Evolutionary conservation across 345 rosid species (phyloP).

Genomic region (Boechera retrofracta): DNA sequence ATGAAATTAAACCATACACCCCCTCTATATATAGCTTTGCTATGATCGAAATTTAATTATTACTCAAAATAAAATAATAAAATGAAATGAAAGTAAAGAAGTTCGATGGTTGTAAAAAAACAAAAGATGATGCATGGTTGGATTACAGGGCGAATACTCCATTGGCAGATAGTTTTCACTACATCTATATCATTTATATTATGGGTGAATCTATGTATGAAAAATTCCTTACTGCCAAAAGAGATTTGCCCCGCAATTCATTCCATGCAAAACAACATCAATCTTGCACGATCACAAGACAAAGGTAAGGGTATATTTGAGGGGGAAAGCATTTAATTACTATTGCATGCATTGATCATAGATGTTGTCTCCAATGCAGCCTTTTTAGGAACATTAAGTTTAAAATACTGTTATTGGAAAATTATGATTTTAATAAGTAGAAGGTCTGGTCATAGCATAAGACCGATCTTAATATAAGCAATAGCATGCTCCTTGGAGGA

Average conservation of each 20-base stretch:
- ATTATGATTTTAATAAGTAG: too few species aligned
- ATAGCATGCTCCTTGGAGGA: background rate
- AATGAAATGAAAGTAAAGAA: background rate
- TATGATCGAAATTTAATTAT: background rate
- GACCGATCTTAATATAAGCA: background rate
- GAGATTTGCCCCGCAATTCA: constrained; percentile 48
- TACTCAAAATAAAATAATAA: constrained; percentile 3
- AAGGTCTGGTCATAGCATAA: background rate
- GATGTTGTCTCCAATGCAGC: background rate
- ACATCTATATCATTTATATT: background rate
- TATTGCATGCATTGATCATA: constrained; percentile 8
- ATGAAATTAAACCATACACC: constrained; percentile 7
- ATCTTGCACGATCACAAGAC: background rate
- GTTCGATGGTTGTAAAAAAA: background rate
- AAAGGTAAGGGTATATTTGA: constrained; percentile 7
- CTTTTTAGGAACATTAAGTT: background rate
- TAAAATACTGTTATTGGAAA: background rate
- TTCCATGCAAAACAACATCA: constrained; percentile 25
- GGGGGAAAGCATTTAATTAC: background rate
- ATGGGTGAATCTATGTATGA: background rate
- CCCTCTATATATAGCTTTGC: constrained; percentile 32
- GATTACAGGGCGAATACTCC: constrained; percentile 45
- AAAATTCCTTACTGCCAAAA: constrained; percentile 39
- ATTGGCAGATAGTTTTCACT: constrained; percentile 37
- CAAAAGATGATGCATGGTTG: constrained; percentile 40